These are phyloP conservation scores for Calonectria honghensis DNA, from an alignment of 2,329 filamentous ascomycete species.

Conservation along the genomic window DNA sequence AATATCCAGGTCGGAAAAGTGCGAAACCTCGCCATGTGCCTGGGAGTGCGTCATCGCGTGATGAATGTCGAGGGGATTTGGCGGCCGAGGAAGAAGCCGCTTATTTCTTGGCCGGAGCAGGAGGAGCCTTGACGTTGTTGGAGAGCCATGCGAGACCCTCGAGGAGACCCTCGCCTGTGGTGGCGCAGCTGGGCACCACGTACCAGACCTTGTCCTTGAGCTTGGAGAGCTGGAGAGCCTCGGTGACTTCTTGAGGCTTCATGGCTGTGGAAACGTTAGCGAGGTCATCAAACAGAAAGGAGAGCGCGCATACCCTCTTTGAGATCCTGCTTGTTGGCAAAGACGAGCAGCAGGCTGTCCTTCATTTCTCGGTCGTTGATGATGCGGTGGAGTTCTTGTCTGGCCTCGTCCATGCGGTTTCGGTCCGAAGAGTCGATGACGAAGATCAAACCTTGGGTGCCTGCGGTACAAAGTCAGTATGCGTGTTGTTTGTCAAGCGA, in stretches of 20 bases:
- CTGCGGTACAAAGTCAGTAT: constrained; percentile 65
- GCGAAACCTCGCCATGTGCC: constrained; percentile 33
- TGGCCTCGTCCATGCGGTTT: constrained; percentile 92
- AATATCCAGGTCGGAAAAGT: constrained; percentile 37
- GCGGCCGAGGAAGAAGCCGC: not conserved
- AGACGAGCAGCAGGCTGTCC: constrained; percentile 93
- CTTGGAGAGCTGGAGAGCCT: constrained; percentile 83
- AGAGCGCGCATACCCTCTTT: constrained; percentile 77
- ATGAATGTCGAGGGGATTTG: constrained; percentile 31
- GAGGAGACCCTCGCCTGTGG: constrained; percentile 86
- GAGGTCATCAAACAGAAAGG: not conserved
- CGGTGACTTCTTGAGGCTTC: constrained; percentile 87
- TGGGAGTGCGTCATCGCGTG: constrained; percentile 33
- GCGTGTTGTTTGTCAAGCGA: not conserved
- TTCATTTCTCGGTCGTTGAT: constrained; percentile 99
- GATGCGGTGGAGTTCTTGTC: constrained; percentile 95
- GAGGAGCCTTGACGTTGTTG: constrained; percentile 85
- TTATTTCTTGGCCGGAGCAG: constrained; percentile 74
- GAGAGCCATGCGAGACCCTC: constrained; percentile 90
- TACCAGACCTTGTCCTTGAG: constrained; percentile 91
- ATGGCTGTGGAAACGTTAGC: constrained; percentile 73
- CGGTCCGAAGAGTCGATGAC: constrained; percentile 97
- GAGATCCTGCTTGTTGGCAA: constrained; percentile 99
- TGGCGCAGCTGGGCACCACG: constrained; percentile 88
- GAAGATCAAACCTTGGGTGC: constrained; percentile 98